Conservation (phyloP, 2,329 filamentous ascomycete species). For the Xylariales sp. region DNA sequence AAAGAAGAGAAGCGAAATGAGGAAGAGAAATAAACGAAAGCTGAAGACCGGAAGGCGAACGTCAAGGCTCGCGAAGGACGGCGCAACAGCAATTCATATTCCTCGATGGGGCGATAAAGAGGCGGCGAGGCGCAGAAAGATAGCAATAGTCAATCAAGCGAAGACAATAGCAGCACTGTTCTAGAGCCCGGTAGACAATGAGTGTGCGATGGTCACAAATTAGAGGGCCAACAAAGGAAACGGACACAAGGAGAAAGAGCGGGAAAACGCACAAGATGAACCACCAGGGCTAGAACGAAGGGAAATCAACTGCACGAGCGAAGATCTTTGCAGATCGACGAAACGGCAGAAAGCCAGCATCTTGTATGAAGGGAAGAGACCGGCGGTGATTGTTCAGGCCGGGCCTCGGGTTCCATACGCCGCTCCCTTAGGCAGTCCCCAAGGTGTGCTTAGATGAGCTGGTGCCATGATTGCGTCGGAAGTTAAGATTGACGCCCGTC, state of each 20-base stretch:
- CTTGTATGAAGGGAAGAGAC: constrained; percentile 42
- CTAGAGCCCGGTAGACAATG: constrained; percentile 40
- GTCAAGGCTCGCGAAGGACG: constrained; percentile 37
- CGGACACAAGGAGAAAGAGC: constrained; percentile 25
- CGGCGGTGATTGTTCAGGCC: constrained; percentile 27
- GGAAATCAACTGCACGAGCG: constrained; percentile 22
- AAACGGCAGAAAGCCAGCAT: constrained; percentile 37
- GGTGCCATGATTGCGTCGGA: constrained; percentile 38
- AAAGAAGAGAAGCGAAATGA: constrained; percentile 32
- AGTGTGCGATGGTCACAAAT: constrained; percentile 29
- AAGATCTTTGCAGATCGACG: constrained; percentile 39
- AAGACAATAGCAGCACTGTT: constrained; percentile 38
- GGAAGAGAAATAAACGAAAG: constrained; percentile 38
- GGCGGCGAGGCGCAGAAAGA: constrained; percentile 37
- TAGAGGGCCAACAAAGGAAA: constrained; percentile 33
- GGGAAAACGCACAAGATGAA: constrained; percentile 33
- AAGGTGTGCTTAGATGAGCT: too few relatives aligned
- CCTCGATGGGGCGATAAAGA: constrained; percentile 44
- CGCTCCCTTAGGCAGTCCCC: too few relatives aligned
- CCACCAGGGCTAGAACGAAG: constrained; percentile 39
- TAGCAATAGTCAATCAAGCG: constrained; percentile 29
- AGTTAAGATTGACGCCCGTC: constrained; percentile 42
- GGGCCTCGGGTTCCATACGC: constrained; percentile 6
- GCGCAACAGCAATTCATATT: constrained; percentile 45
- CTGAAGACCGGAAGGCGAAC: constrained; percentile 8